Evolutionary conservation across 352 stramenopile species (phyloP).

Genomic region (Globisporangium okanoganense): DNA sequence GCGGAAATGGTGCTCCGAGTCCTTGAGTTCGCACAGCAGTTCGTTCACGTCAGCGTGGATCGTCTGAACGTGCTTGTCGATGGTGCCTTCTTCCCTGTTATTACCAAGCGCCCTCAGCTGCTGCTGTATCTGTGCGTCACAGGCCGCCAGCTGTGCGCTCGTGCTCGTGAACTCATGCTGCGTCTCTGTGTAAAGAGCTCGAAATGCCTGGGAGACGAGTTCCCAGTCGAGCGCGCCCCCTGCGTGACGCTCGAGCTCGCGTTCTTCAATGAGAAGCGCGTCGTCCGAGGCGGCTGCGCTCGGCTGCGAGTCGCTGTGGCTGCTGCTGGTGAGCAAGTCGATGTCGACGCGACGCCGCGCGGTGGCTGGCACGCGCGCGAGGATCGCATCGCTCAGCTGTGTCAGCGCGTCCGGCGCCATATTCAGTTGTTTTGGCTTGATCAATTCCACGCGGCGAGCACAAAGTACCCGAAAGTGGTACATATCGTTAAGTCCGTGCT

Average conservation of each 20-base stretch:
- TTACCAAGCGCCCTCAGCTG: not conserved
- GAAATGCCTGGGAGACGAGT: slow-evolving; percentile 17
- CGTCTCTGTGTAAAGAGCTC: slow-evolving; percentile 12
- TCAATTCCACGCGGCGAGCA: not conserved
- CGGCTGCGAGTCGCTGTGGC: not conserved
- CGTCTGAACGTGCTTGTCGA: slow-evolving; percentile 1
- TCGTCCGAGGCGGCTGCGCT: not conserved
- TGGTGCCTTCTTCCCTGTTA: not conserved
- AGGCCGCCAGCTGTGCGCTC: slow-evolving; percentile 7
- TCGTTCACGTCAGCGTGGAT: slow-evolving; percentile 6
- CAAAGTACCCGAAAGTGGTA: too few species aligned
- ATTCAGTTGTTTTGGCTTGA: not conserved
- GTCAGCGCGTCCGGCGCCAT: not conserved
- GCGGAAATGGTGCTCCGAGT: slow-evolving; percentile 43
- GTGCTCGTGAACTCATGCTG: slow-evolving; percentile 13
- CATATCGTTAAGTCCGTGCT: too few species aligned
- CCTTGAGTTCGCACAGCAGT: slow-evolving; percentile 19
- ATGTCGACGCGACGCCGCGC: not conserved
- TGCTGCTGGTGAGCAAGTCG: not conserved
- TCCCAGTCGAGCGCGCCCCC: slow-evolving; percentile 6
- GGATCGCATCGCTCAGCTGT: slow-evolving; percentile 5
- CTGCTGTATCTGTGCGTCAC: slow-evolving; percentile 6
- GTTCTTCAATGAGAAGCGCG: not conserved
- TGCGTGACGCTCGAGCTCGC: not conserved
- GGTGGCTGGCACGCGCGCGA: not conserved